A percentile compares a stretch with the other conserved stretches of the same genome.
Evolutionary conservation across 352 stramenopile genomes (phyloP).

Genomic region (Thraustochytrium striatum): DNA sequence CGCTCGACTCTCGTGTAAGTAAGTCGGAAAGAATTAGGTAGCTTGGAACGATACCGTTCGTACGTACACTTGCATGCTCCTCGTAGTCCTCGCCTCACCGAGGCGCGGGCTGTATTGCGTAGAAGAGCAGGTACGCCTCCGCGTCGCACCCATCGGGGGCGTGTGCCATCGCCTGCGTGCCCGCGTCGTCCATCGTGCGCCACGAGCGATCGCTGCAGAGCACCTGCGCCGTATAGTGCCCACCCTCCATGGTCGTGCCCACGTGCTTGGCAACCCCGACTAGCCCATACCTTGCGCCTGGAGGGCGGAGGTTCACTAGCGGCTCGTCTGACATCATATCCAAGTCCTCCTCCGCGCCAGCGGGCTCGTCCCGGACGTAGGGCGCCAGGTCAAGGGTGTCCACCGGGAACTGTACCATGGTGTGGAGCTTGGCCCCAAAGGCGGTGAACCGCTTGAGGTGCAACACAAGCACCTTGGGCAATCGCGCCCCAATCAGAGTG

Average conservation of each 20-base stretch:
- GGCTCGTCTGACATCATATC: background rate
- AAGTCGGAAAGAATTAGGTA: no score
- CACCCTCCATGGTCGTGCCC: background rate
- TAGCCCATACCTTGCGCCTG: background rate
- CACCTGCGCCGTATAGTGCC: slow-evolving; percentile 36
- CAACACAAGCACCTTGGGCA: slow-evolving; percentile 73
- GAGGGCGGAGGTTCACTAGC: background rate
- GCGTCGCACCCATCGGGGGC: slow-evolving; percentile 20
- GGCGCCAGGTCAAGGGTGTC: slow-evolving; percentile 19
- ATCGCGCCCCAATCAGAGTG: slow-evolving; percentile 49
- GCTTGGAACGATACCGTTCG: no score
- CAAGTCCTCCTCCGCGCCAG: background rate
- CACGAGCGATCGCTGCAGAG: background rate
- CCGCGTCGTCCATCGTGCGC: slow-evolving; percentile 56
- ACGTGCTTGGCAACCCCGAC: slow-evolving; percentile 4
- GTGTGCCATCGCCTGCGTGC: background rate
- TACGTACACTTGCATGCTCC: no score
- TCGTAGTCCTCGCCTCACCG: no score
- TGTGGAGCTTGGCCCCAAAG: slow-evolving; percentile 8
- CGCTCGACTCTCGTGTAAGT: no score
- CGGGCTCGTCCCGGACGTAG: background rate
- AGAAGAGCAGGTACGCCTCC: slow-evolving; percentile 35
- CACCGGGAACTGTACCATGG: slow-evolving; percentile 5
- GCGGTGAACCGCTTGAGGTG: slow-evolving; percentile 78
- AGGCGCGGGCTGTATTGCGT: background rate